These are phyloP conservation scores for Schwanniomyces occidentalis DNA, from an alignment of 805 yeast species.

Conservation along the genomic window DNA sequence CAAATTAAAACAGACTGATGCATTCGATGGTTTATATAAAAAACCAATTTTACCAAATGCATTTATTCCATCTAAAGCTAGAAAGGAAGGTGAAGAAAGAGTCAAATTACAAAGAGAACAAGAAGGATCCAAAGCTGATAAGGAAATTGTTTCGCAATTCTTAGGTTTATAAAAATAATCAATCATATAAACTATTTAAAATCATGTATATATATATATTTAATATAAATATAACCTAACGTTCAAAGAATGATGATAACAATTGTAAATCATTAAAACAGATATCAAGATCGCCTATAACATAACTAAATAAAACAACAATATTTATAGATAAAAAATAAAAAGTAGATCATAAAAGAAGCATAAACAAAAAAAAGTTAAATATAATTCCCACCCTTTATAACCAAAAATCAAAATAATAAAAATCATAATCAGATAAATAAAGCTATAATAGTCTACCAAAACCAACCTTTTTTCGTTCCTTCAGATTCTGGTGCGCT, in stretches of 20 bases:
- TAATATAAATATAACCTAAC: too few relatives aligned
- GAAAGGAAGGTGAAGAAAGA: constrained; percentile 23
- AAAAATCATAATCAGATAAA: constrained; percentile 1
- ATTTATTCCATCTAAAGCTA: constrained; percentile 30
- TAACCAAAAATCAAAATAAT: too few relatives aligned
- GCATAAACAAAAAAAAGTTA: constrained; percentile 5
- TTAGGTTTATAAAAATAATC: constrained; percentile 25
- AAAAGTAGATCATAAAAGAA: neutral
- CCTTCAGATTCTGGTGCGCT: neutral
- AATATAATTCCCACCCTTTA: too few relatives aligned
- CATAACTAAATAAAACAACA: constrained; percentile 1
- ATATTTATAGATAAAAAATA: constrained; percentile 1
- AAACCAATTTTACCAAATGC: constrained; percentile 43
- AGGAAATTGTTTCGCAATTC: constrained; percentile 27
- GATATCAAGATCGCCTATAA: too few relatives aligned
- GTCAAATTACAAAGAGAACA: constrained; percentile 18
- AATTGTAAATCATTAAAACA: too few relatives aligned
- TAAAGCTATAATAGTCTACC: constrained; percentile 14
- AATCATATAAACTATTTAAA: constrained; percentile 1
- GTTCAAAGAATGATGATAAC: too few relatives aligned
- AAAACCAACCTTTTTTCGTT: constrained; percentile 20
- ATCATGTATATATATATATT: constrained; percentile 10
- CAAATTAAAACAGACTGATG: constrained; percentile 60
- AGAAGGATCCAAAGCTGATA: constrained; percentile 26
- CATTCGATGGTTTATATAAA: constrained; percentile 70